Evolutionary conservation across 2,329 filamentous ascomycete species (phyloP).

Genomic region (Fusarium odoratissimum): DNA sequence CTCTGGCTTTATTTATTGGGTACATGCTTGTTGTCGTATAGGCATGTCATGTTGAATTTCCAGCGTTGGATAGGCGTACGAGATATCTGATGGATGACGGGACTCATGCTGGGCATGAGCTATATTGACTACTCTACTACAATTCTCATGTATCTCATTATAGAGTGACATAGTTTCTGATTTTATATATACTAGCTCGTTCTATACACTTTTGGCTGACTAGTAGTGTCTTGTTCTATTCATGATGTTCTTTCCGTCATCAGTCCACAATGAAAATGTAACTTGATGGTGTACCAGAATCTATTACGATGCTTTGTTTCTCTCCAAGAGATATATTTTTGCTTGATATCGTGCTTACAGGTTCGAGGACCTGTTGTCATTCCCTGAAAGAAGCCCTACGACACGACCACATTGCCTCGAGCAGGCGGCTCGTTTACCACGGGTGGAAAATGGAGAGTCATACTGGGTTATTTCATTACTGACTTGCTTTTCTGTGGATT

Average conservation of each 20-base stretch:
- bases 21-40: conserved; percentile 30
- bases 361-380: too few species aligned
- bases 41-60: not conserved
- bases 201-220: not conserved
- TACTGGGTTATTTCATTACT: not conserved
- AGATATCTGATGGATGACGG: conserved; percentile 3
- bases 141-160: conserved; percentile 8
- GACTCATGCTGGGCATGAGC: conserved; percentile 29
- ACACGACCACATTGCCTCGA: not conserved
- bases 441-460: not conserved
- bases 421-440: not conserved
- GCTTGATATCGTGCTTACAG: not conserved
- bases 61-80: not conserved
- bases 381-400: not conserved
- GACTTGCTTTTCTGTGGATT: not conserved
- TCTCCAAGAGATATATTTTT: not conserved
- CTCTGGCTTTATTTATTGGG: conserved; percentile 28
- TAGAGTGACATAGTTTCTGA: conserved; percentile 8
- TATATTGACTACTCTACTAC: conserved; percentile 4
- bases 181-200: conserved; percentile 2
- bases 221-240: not conserved
- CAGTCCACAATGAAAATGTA: not conserved
- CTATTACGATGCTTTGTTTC: not conserved
- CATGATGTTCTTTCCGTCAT: not conserved
- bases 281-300: not conserved